Conservation (phyloP, 371 early-diverging fungal species). For the Mortierella sp. region DNA sequence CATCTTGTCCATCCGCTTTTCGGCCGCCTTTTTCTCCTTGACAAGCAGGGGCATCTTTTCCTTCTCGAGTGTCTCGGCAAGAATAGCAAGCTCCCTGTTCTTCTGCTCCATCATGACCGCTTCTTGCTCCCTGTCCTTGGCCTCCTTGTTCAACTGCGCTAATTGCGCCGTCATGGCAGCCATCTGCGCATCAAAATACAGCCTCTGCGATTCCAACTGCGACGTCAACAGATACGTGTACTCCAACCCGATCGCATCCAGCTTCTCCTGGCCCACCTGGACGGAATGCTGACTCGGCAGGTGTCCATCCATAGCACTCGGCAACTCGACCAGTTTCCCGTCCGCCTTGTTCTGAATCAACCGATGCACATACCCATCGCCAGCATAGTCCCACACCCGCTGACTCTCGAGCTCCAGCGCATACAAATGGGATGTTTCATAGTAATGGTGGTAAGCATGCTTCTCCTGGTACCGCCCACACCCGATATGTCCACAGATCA, state of each 20-base stretch:
- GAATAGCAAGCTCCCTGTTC: conserved; percentile 31
- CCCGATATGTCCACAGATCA: conserved; percentile 93
- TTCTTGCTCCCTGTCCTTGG: conserved; percentile 50
- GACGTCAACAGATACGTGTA: conserved; percentile 83
- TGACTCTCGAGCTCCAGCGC: conserved; percentile 95
- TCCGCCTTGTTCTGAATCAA: conserved; percentile 91
- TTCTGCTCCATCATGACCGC: conserved; percentile 37
- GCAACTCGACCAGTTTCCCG: conserved; percentile 93
- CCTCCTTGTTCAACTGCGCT: conserved; percentile 54
- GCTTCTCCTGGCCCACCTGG: conserved; percentile 69
- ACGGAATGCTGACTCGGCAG: conserved; percentile 28
- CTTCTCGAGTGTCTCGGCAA: conserved; percentile 55
- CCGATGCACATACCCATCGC: conserved; percentile 96
- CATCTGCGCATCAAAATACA: conserved; percentile 86
- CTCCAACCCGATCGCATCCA: conserved; percentile 82
- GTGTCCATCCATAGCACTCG: conserved; percentile 64
- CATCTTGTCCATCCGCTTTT: conserved; percentile 61
- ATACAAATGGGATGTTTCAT: conserved; percentile 84
- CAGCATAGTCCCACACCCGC: conserved; percentile 97
- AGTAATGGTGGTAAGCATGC: conserved; percentile 92
- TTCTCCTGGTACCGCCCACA: conserved; percentile 87
- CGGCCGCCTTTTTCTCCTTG: conserved; percentile 57
- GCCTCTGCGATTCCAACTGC: conserved; percentile 89
- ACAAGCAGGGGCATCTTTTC: conserved; percentile 46
- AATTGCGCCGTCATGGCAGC: conserved; percentile 64